Conservation (phyloP, 2,329 filamentous ascomycete genomes). For the Tolypocladium cylindrosporum region DNA sequence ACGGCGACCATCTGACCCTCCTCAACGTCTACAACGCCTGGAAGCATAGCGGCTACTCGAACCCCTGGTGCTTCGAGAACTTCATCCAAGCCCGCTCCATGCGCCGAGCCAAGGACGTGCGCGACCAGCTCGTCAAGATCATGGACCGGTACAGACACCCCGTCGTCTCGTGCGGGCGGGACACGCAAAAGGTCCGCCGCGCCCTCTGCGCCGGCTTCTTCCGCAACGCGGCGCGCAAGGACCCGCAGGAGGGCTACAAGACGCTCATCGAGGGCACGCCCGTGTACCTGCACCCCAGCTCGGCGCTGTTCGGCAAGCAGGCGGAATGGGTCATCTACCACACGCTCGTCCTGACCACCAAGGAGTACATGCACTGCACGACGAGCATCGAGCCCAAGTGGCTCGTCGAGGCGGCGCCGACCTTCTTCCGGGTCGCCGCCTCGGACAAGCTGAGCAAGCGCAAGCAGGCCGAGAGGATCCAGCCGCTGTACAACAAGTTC, state of each 20-base stretch:
- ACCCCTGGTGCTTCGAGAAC: constrained; percentile 94
- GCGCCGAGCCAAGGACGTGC: constrained; percentile 80
- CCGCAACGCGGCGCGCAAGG: constrained; percentile 87
- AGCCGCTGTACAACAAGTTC: constrained; percentile 90
- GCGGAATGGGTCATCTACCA: constrained; percentile 96
- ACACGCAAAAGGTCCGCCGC: constrained; percentile 79
- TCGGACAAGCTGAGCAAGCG: constrained; percentile 81
- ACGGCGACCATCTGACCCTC: constrained; percentile 87
- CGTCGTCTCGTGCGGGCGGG: constrained; percentile 73
- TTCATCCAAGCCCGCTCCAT: constrained; percentile 91
- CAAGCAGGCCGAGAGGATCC: constrained; percentile 88
- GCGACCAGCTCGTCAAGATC: constrained; percentile 84
- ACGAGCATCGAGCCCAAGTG: constrained; percentile 89
- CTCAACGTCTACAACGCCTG: constrained; percentile 97
- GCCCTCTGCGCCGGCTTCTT: constrained; percentile 92
- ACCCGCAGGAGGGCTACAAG: constrained; percentile 95
- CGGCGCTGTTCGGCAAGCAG: constrained; percentile 87
- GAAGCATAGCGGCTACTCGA: constrained; percentile 75
- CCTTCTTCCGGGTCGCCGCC: constrained; percentile 94
- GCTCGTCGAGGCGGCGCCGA: constrained; percentile 93
- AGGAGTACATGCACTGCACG: constrained; percentile 97
- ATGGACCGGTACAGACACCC: constrained; percentile 84
- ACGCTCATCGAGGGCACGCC: constrained; percentile 92
- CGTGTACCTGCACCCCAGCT: constrained; percentile 88
- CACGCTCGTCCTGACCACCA: constrained; percentile 80